Conservation (phyloP, 495 filamentous ascomycete species). For the Aeminium ludgeri region DNA sequence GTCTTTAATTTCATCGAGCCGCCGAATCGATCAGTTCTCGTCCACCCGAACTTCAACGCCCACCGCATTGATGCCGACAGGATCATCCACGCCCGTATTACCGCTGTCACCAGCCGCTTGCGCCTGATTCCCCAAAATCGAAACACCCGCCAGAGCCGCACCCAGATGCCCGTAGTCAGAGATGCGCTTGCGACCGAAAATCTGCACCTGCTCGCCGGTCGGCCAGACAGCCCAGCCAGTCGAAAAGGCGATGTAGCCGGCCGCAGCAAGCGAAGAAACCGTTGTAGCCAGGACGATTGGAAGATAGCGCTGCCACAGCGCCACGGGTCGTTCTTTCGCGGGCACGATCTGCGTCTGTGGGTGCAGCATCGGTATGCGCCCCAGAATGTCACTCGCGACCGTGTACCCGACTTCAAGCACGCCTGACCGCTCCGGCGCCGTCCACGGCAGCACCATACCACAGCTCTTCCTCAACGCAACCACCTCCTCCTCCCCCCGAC, state of each 20-base stretch:
- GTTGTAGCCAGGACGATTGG: slow-evolving; percentile 2
- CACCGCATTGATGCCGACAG: neutral
- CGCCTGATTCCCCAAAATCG: slow-evolving; percentile 4
- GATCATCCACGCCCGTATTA: neutral
- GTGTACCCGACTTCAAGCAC: neutral
- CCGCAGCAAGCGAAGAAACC: neutral
- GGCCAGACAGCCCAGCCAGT: slow-evolving; percentile 8
- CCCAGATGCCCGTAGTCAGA: slow-evolving; percentile 13
- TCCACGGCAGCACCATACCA: slow-evolving; percentile 5
- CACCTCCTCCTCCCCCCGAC: neutral
- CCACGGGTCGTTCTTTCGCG: too few species aligned
- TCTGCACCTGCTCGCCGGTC: slow-evolving; percentile 7
- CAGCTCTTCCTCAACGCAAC: neutral
- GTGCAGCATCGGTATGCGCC: slow-evolving; percentile 1
- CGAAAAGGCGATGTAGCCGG: slow-evolving; percentile 1
- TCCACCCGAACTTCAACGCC: slow-evolving; percentile 3
- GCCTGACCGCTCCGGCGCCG: neutral
- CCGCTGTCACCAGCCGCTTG: neutral
- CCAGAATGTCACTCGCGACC: slow-evolving; percentile 1
- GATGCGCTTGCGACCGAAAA: slow-evolving; percentile 9
- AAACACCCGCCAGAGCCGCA: slow-evolving; percentile 7
- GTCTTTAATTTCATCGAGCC: too few species aligned
- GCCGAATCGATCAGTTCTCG: neutral
- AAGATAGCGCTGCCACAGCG: neutral
- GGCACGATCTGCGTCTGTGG: too few species aligned